Evolutionary conservation across 2,329 filamentous ascomycete genomes (phyloP), one percentile per base, ranked within the genome.

Genomic region (Arthrobotrys pseudoclavata): DNA sequence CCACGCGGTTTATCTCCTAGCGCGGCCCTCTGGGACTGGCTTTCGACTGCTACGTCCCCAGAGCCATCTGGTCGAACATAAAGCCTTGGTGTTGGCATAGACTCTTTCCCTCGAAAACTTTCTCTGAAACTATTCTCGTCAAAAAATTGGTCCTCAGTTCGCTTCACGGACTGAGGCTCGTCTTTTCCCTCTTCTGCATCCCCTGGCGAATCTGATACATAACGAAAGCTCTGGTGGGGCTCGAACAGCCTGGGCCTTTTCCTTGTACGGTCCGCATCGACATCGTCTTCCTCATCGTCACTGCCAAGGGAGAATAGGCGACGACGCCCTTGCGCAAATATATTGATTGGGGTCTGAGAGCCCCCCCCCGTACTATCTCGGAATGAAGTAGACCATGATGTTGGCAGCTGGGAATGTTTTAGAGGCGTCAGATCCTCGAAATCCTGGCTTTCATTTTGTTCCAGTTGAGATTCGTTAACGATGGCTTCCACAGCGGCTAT

Each of bases 61-160:
- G 74, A 22, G 18, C 67, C 74, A 48, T 77, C 74, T 22, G 61
- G 67, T 22, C 74, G 61, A 22, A 77, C 53, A 31, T 61, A 77
- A 15, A 77, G 53, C n/a, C 67, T 61, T 20, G 55, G 55, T n/a
- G 60, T 37, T 20, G 71, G 48, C 1, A 37, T 60, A 15, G 67
- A 68, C 10, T 77, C 74, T 29, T 13, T 20, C 12, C 52, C 57
- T 24, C 53, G 37, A 18, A 77, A 77, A 18, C 67, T 77, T 45
- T 69, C 68, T 10, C 53, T 63, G n/a, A 77, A 70, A 31, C 67
- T 70, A 12, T 77, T 77, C 52, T 77, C 74, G 29, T 77, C 74
- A 15, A 70, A 77, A 45, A 76, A 76, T 18, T 76, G 57, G 5
- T 70, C 62, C 34, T 67, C 67, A 12, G 60, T 34, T 34, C 48